Evolutionary conservation across 805 yeast genomes (phyloP).

Genomic region (Cephaloascus albidus): DNA sequence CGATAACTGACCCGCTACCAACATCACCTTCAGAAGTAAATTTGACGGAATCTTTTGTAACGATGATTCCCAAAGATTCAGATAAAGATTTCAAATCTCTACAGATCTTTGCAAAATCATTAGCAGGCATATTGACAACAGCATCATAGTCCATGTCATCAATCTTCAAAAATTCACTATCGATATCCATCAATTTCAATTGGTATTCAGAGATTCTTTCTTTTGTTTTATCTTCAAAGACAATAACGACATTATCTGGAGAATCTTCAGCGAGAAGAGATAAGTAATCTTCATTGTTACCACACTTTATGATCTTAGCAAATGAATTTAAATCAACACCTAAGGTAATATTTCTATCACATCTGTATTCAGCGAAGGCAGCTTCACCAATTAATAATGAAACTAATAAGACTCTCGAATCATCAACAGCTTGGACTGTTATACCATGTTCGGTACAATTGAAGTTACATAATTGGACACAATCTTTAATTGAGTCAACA

Average conservation of each 20-base stretch:
- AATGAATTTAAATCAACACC: slow-evolving; percentile 88
- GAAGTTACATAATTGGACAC: slow-evolving; percentile 92
- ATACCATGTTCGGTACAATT: slow-evolving; percentile 94
- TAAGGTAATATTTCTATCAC: slow-evolving; percentile 86
- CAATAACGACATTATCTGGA: slow-evolving; percentile 69
- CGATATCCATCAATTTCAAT: slow-evolving; percentile 91
- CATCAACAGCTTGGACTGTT: slow-evolving; percentile 95
- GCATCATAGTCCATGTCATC: slow-evolving; percentile 92
- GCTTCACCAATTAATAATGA: slow-evolving; percentile 81
- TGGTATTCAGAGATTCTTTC: slow-evolving; percentile 90
- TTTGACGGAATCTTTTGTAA: slow-evolving; percentile 87
- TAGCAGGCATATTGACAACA: slow-evolving; percentile 76
- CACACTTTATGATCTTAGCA: slow-evolving; percentile 82
- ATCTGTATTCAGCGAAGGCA: slow-evolving; percentile 86
- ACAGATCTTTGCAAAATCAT: slow-evolving; percentile 82
- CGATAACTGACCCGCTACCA: slow-evolving; percentile 78
- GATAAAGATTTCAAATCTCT: slow-evolving; percentile 81
- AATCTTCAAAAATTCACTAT: slow-evolving; percentile 85
- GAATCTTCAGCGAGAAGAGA: slow-evolving; percentile 85
- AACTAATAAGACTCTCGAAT: slow-evolving; percentile 89
- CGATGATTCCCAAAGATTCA: slow-evolving; percentile 78
- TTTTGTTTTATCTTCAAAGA: slow-evolving; percentile 85
- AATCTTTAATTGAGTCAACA: slow-evolving; percentile 89
- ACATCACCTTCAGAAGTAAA: slow-evolving; percentile 88
- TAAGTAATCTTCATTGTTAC: slow-evolving; percentile 80